Evolutionary conservation across 1,284 basidiomycete genomes (phyloP).

Genomic region (Quambalaria eucalypti): DNA sequence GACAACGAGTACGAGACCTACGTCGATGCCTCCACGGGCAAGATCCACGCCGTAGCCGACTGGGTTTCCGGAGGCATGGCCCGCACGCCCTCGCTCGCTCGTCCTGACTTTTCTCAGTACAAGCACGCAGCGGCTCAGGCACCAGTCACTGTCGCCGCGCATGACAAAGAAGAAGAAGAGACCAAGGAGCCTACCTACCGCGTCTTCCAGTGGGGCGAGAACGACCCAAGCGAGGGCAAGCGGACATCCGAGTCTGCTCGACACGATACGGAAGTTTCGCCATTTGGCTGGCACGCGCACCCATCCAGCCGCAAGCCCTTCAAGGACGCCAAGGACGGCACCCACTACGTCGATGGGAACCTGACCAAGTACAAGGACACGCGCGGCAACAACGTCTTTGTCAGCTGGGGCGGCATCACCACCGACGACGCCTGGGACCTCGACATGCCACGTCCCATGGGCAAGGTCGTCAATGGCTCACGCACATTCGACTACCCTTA

Average conservation of each 20-base stretch:
- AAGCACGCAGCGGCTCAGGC: not conserved
- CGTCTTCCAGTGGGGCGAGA: conserved; percentile 34
- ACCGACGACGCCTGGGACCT: conserved; percentile 22
- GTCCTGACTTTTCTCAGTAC: conserved; percentile 22
- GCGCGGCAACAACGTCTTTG: conserved; percentile 36
- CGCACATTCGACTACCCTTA: conserved; percentile 33
- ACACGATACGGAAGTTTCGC: conserved; percentile 19
- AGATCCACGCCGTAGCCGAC: conserved; percentile 26
- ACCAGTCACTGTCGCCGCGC: not conserved
- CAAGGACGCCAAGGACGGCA: conserved; percentile 11
- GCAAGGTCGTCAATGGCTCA: conserved; percentile 17
- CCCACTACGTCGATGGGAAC: conserved; percentile 11
- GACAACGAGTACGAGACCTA: conserved; percentile 35
- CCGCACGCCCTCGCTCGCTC: conserved; percentile 17
- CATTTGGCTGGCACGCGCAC: conserved; percentile 31
- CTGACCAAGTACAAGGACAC: conserved; percentile 26
- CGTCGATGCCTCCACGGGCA: conserved; percentile 26
- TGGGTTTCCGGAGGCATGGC: conserved; percentile 30
- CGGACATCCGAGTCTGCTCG: conserved; percentile 23
- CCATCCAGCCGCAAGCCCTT: conserved; percentile 21
- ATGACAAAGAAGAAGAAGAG: conserved; percentile 3
- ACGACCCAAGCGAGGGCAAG: conserved; percentile 33
- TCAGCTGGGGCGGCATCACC: conserved; percentile 23
- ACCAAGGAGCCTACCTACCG: conserved; percentile 17
- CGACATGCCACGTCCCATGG: conserved; percentile 20